These are phyloP conservation scores for Suillus subalutaceus DNA, from an alignment of 768 basidiomycete species.

Conservation along the genomic window DNA sequence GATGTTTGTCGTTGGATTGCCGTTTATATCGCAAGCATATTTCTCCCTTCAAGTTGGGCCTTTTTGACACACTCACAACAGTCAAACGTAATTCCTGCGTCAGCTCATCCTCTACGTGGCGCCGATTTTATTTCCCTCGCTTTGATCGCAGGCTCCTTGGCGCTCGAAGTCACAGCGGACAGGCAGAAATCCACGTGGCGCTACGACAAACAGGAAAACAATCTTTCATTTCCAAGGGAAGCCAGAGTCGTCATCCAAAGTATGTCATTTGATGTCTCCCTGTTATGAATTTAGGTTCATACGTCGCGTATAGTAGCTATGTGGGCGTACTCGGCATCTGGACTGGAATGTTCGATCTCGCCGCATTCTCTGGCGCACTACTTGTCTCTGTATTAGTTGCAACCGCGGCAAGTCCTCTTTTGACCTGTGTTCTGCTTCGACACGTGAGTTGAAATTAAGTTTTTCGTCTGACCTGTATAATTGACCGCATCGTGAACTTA, in stretches of 20 bases:
- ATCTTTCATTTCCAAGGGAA: conserved; percentile 66
- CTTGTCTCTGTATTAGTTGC: conserved; percentile 33
- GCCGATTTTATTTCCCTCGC: conserved; percentile 58
- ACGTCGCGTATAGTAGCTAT: conserved; percentile 47
- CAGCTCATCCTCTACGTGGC: conserved; percentile 47
- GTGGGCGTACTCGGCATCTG: conserved; percentile 73
- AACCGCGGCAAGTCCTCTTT: conserved; percentile 54
- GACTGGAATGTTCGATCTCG: conserved; percentile 65
- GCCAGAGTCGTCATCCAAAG: conserved; percentile 74
- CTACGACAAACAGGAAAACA: conserved; percentile 50
- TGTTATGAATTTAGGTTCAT: background rate
- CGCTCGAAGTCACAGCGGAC: conserved; percentile 67
- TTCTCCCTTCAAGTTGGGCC: background rate
- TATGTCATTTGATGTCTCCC: conserved; percentile 31
- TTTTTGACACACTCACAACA: background rate
- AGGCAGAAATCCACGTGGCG: conserved; percentile 68
- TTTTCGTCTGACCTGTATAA: background rate
- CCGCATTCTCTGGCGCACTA: conserved; percentile 39
- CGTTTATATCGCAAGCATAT: conserved; percentile 51
- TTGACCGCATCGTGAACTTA: background rate
- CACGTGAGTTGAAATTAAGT: conserved; percentile 31
- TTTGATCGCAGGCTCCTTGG: conserved; percentile 57
- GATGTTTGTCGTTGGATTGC: conserved; percentile 69
- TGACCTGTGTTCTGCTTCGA: conserved; percentile 63
- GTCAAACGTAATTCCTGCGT: conserved; percentile 52